These are phyloP conservation scores for Sorghum bicolor DNA, from an alignment of 176 grass and related monocot species.

Conservation along the genomic window Sorghum_bicolor_NCBIv3 NC_012876.2:55976501-55977000, in stretches of 20 bases:
- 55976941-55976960: neutral
- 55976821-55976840: slow-evolving; percentile 37
- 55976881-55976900: neutral
- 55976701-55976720: slow-evolving; percentile 48
- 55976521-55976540: neutral
- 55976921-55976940: neutral
- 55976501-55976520: neutral
- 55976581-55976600: neutral
- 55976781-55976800: slow-evolving; percentile 33
- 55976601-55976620: neutral
- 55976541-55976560: neutral
- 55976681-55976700: slow-evolving; percentile 66
- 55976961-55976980: neutral
- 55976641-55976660: slow-evolving; percentile 27
- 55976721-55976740: slow-evolving; percentile 42
- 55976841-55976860: neutral
- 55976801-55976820: slow-evolving; percentile 43
- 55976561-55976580: neutral
- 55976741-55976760: slow-evolving; percentile 37
- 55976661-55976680: slow-evolving; percentile 53
- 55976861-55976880: neutral
- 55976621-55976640: neutral
- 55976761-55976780: slow-evolving; percentile 52
- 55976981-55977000: neutral
- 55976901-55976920: neutral